Percentiles rank a stretch among this genome's conserved stretches.
Conservation (phyloP, 2,329 filamentous ascomycete species). For the Parafenestella ontariensis region DNA sequence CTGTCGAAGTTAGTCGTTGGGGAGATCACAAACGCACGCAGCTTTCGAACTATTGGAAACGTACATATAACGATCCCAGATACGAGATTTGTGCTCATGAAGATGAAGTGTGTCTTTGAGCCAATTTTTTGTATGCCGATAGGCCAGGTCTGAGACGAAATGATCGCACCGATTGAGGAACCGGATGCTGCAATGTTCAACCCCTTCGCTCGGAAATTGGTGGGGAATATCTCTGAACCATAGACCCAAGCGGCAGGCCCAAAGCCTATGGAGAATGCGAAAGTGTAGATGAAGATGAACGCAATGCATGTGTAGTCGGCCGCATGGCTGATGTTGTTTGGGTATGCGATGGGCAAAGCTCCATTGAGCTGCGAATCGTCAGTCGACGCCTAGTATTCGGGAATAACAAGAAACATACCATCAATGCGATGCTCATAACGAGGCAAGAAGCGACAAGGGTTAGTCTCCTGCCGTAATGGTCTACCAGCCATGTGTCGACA, state of each 20-base stretch:
- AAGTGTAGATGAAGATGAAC: conserved; percentile 66
- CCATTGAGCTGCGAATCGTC: conserved; percentile 60
- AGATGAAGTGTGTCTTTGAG: conserved; percentile 64
- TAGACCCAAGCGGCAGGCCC: conserved; percentile 67
- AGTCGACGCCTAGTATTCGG: background rate
- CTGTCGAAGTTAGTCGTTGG: conserved; percentile 1
- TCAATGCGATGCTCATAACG: conserved; percentile 62
- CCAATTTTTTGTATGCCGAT: conserved; percentile 60
- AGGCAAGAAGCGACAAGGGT: conserved; percentile 59
- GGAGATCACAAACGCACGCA: background rate
- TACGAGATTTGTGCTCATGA: conserved; percentile 60
- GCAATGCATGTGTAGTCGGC: conserved; percentile 61
- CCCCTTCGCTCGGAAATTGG: conserved; percentile 62
- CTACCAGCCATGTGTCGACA: conserved; percentile 65
- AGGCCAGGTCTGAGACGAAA: conserved; percentile 64
- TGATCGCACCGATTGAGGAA: conserved; percentile 63
- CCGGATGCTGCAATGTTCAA: conserved; percentile 64
- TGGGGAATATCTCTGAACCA: conserved; percentile 67
- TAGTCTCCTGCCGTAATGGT: conserved; percentile 58
- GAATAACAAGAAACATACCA: conserved; percentile 50
- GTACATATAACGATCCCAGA: conserved; percentile 39
- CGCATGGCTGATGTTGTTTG: conserved; percentile 56
- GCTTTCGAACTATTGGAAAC: background rate
- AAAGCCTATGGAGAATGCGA: conserved; percentile 65
- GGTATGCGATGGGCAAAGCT: conserved; percentile 59